Evolutionary conservation across 495 filamentous ascomycete genomes (phyloP).

Genomic region (Tuber calosporum): DNA sequence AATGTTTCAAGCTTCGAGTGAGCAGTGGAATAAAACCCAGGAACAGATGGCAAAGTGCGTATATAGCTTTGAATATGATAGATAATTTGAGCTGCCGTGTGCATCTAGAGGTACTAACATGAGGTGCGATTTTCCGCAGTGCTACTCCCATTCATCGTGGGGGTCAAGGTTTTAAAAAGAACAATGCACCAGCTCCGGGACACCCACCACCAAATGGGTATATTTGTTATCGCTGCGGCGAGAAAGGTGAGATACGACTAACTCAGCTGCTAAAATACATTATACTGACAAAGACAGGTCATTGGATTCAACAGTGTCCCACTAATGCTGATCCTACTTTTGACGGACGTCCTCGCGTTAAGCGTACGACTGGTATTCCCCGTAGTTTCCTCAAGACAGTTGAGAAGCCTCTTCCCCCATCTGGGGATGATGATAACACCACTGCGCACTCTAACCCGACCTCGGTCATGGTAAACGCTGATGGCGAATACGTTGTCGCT

Average conservation of each 20-base stretch:
- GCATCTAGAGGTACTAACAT: constrained; percentile 32
- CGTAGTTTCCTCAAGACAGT: constrained; percentile 86
- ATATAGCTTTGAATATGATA: constrained; percentile 38
- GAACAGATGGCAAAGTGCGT: constrained; percentile 86
- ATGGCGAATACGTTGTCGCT: constrained; percentile 92
- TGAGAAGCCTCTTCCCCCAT: constrained; percentile 73
- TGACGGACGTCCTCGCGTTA: constrained; percentile 81
- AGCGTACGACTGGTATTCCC: constrained; percentile 92
- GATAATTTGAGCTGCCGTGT: constrained; percentile 17
- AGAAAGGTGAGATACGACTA: constrained; percentile 58
- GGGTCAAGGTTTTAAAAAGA: constrained; percentile 50
- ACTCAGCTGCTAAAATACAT: not conserved
- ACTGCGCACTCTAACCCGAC: constrained; percentile 54
- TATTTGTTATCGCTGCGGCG: constrained; percentile 92
- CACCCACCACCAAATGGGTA: constrained; percentile 88
- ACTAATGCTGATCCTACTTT: constrained; percentile 96
- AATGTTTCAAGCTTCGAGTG: constrained; percentile 74
- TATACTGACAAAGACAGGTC: constrained; percentile 49
- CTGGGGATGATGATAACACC: constrained; percentile 59
- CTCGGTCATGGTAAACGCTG: constrained; percentile 89
- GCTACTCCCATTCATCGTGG: constrained; percentile 57
- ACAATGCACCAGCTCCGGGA: constrained; percentile 64
- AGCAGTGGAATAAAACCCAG: constrained; percentile 80
- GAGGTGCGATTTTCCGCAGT: constrained; percentile 42
- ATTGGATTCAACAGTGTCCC: constrained; percentile 96